Conservation (phyloP, 2,329 filamentous ascomycete genomes). For the Cladophialophora carrionii region DNA sequence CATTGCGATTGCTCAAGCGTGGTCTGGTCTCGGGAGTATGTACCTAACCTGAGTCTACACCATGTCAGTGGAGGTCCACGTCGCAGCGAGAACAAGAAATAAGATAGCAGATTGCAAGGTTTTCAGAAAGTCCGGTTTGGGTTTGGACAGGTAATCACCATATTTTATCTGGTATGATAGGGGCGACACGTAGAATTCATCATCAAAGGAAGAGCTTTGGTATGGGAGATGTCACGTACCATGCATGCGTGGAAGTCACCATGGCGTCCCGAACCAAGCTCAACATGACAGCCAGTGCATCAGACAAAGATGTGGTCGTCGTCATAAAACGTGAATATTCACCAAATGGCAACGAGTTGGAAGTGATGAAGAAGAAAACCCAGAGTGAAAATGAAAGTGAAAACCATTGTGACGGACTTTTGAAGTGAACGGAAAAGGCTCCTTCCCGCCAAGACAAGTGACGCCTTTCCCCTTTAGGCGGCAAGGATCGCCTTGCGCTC, state of each 20-base stretch:
- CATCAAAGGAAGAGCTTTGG: conserved; percentile 44
- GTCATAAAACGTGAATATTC: not conserved
- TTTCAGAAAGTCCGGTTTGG: conserved; percentile 60
- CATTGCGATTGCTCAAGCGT: not conserved
- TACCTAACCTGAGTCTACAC: not conserved
- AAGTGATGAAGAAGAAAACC: not conserved
- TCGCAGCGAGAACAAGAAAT: not conserved
- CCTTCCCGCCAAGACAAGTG: conserved; percentile 22
- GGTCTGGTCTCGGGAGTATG: not conserved
- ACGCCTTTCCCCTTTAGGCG: conserved; percentile 20
- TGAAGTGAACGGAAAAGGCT: conserved; percentile 8
- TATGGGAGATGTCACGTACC: conserved; percentile 13
- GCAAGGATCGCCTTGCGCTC: conserved; percentile 1
- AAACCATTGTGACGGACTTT: conserved; percentile 8
- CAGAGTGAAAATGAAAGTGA: not conserved
- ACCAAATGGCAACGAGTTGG: not conserved
- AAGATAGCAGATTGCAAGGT: conserved; percentile 8
- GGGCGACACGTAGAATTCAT: conserved; percentile 66
- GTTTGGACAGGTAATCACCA: conserved; percentile 65
- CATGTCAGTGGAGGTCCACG: conserved; percentile 11
- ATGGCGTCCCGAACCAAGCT: not conserved
- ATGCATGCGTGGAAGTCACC: not conserved
- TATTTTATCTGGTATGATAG: conserved; percentile 57
- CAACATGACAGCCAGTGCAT: not conserved
- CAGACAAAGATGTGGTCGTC: not conserved